These are phyloP conservation scores for Penicillium crustosum DNA, from an alignment of 2,329 filamentous ascomycete species.

Conservation along the genomic window DNA sequence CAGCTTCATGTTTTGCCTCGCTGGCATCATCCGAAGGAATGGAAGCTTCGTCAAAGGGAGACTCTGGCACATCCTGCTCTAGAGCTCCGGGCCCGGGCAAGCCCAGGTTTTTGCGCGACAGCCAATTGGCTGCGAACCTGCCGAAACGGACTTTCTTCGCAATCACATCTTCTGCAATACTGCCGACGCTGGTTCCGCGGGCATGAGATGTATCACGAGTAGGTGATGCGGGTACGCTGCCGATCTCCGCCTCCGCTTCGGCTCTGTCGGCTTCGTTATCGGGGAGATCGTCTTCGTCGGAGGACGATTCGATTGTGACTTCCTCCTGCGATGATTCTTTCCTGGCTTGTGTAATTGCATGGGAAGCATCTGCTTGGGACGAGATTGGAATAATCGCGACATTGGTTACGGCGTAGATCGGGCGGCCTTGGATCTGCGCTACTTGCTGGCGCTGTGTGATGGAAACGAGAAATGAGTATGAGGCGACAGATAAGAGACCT, in stretches of 20 bases:
- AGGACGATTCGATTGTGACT: constrained; percentile 35
- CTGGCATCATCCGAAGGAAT: constrained; percentile 8
- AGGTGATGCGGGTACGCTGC: constrained; percentile 29
- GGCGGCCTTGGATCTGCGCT: constrained; percentile 76
- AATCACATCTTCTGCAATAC: constrained; percentile 86
- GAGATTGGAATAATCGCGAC: constrained; percentile 86
- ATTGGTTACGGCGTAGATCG: constrained; percentile 84
- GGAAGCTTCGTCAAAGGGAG: constrained; percentile 27
- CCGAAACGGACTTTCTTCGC: constrained; percentile 80
- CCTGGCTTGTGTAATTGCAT: constrained; percentile 66
- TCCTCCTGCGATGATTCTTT: constrained; percentile 45
- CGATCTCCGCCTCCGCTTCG: constrained; percentile 29
- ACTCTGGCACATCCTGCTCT: constrained; percentile 44
- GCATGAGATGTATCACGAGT: constrained; percentile 24
- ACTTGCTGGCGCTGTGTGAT: constrained; percentile 86
- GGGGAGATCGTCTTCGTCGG: constrained; percentile 27
- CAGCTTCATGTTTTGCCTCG: constrained; percentile 12
- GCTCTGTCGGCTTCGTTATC: constrained; percentile 32
- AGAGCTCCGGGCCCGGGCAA: constrained; percentile 70
- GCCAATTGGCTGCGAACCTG: constrained; percentile 87
- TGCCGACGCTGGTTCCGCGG: constrained; percentile 46
- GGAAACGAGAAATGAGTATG: constrained; percentile 77
- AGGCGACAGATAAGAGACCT: constrained; percentile 84
- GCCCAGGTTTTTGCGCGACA: constrained; percentile 80
- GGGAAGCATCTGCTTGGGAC: constrained; percentile 70